These are phyloP conservation scores for Pichia sp. DNA, from an alignment of 1,139 yeast genomes.

Conservation along the genomic window DNA sequence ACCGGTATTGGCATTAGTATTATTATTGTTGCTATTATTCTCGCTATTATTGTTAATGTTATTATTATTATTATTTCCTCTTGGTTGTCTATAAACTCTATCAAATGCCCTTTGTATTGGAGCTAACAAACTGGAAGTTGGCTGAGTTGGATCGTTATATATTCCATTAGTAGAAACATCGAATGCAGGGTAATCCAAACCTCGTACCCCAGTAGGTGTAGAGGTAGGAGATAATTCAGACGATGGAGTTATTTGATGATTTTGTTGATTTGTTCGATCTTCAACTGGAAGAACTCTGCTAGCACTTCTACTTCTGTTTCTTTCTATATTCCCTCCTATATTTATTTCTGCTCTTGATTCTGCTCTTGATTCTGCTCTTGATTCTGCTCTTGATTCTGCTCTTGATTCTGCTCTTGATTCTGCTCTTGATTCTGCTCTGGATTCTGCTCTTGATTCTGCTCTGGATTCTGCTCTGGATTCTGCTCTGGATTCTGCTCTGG, in stretches of 20 bases:
- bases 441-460: no score
- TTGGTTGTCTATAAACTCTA: conserved; percentile 8
- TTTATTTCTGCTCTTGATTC: no score
- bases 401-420: no score
- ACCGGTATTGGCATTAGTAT: not conserved
- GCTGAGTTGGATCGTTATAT: conserved; percentile 21
- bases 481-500: no score
- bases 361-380: no score
- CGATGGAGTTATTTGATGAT: not conserved
- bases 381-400: no score
- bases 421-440: no score
- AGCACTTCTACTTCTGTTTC: no score
- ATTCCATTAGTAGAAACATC: conserved; percentile 29
- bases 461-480: no score
- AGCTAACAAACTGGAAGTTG: conserved; percentile 20
- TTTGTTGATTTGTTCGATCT: not conserved
- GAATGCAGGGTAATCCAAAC: conserved; percentile 30
- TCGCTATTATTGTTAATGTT: not conserved
- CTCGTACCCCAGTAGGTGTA: conserved; percentile 21
- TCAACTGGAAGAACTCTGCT: no score
- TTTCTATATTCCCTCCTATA: no score
- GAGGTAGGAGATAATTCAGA: not conserved
- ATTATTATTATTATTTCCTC: not conserved
- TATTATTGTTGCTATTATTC: not conserved
- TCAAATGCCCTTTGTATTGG: conserved; percentile 24